Conservation (phyloP, 306 rosid species). For the Medicago arabica region DNA sequence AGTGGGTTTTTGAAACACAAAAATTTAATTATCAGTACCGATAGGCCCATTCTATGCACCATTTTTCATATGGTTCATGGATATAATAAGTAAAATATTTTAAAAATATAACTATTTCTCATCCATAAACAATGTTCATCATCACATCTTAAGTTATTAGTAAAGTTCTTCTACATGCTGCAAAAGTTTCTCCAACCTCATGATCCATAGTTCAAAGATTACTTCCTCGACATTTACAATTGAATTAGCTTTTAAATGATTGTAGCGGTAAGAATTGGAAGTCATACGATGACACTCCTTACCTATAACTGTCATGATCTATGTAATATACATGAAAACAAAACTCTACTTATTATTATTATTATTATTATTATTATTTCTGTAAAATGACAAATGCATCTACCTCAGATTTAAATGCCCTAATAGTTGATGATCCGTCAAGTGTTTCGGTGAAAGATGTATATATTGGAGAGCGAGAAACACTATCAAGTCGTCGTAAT, state of each 20-base stretch:
- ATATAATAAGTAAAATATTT: conserved; percentile 1
- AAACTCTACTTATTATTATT: conserved; percentile 28
- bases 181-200: conserved; percentile 16
- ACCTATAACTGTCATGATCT: conserved; percentile 3
- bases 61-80: conserved; percentile 18
- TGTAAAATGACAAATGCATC: conserved; percentile 21
- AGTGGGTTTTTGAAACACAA: neutral
- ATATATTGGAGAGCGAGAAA: conserved; percentile 97
- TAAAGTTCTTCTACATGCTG: conserved; percentile 20
- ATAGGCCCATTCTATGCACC: neutral
- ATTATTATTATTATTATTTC: conserved; percentile 35
- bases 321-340: conserved; percentile 8
- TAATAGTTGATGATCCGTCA: conserved; percentile 84
- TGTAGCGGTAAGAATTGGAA: neutral
- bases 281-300: conserved; percentile 1
- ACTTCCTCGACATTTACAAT: conserved; percentile 17
- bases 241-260: conserved; percentile 28
- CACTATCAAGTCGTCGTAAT: conserved; percentile 89
- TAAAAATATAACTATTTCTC: neutral
- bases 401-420: conserved; percentile 93
- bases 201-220: conserved; percentile 24
- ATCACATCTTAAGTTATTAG: conserved; percentile 20
- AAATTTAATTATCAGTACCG: neutral
- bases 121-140: neutral
- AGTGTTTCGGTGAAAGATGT: conserved; percentile 93